Evolutionary conservation across 495 filamentous ascomycete species (phyloP).

Genomic region (Neurospora sublineolata): DNA sequence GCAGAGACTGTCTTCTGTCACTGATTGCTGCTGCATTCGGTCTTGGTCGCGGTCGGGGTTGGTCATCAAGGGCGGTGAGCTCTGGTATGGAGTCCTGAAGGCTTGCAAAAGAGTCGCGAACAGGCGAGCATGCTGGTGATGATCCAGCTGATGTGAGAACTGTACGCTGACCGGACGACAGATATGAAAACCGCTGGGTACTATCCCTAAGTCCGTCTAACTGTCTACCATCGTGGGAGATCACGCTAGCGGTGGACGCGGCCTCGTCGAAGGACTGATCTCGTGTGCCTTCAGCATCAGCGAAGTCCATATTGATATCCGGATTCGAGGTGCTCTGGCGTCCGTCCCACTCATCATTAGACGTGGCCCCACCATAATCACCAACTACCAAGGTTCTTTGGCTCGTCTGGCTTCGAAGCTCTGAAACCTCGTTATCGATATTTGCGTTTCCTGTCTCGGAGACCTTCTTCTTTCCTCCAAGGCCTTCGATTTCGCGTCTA

Average conservation of each 20-base stretch:
- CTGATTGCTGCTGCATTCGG: conserved; percentile 43
- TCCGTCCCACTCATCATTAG: conserved; percentile 18
- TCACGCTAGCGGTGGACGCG: conserved; percentile 35
- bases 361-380: conserved; percentile 24
- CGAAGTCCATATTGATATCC: conserved; percentile 13
- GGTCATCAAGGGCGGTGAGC: conserved; percentile 15
- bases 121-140: conserved; percentile 39
- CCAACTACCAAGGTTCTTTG: conserved; percentile 39
- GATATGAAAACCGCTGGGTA: conserved; percentile 48
- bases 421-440: conserved; percentile 18
- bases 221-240: conserved; percentile 38
- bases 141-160: conserved; percentile 43
- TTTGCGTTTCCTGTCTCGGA: conserved; percentile 45
- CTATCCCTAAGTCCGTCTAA: conserved; percentile 39
- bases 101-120: conserved; percentile 32
- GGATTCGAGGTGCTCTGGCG: conserved; percentile 6
- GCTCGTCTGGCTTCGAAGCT: conserved; percentile 36
- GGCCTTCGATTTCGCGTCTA: conserved; percentile 53
- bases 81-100: conserved; percentile 23
- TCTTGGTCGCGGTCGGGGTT: conserved; percentile 27
- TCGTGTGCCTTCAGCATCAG: conserved; percentile 13
- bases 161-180: conserved; percentile 49
- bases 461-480: conserved; percentile 55
- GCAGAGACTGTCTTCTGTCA: conserved; percentile 42
- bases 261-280: conserved; percentile 26